Percentiles rank a stretch among this genome's conserved stretches.
These are phyloP conservation scores for Ophiostoma ips DNA, from an alignment of 2,329 filamentous ascomycete species.

Conservation along the genomic window DNA sequence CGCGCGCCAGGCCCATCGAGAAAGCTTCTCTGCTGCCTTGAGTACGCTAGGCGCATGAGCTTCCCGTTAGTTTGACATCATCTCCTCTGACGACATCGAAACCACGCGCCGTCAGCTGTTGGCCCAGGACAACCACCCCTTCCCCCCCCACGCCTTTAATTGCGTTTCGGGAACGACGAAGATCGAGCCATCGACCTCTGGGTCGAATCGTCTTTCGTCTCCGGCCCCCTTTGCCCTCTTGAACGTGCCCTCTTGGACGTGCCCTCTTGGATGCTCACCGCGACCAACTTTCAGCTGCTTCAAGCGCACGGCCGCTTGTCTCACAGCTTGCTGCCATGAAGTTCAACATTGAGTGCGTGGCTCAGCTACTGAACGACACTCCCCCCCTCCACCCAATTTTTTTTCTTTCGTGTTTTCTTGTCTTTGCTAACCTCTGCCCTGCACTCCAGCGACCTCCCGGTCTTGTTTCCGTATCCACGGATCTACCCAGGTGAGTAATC, in stretches of 20 bases:
- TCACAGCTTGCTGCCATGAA: slow-evolving; percentile 24
- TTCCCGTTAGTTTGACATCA: slow-evolving; percentile 1
- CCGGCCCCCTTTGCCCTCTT: not conserved
- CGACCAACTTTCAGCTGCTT: not conserved
- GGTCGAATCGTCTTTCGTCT: not conserved
- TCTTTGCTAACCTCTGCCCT: not conserved
- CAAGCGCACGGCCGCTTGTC: not conserved
- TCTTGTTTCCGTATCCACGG: slow-evolving; percentile 44
- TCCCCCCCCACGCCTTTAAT: not conserved
- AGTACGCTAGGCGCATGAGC: not conserved
- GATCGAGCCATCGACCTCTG: not conserved
- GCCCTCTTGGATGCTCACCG: not conserved
- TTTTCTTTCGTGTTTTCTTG: not conserved
- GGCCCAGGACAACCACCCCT: too few relatives aligned
- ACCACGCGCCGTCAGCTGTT: too few relatives aligned
- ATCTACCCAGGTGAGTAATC: slow-evolving; percentile 29
- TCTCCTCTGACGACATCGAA: not conserved
- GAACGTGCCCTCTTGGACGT: not conserved
- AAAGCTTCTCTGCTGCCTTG: not conserved
- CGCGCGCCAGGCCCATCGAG: not conserved
- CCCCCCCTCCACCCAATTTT: not conserved
- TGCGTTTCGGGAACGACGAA: not conserved
- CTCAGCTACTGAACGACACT: not conserved
- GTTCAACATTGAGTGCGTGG: slow-evolving; percentile 37
- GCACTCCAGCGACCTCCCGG: slow-evolving; percentile 34